Conservation (phyloP, 305 asterid genomes). For the Rubia balearica region DNA sequence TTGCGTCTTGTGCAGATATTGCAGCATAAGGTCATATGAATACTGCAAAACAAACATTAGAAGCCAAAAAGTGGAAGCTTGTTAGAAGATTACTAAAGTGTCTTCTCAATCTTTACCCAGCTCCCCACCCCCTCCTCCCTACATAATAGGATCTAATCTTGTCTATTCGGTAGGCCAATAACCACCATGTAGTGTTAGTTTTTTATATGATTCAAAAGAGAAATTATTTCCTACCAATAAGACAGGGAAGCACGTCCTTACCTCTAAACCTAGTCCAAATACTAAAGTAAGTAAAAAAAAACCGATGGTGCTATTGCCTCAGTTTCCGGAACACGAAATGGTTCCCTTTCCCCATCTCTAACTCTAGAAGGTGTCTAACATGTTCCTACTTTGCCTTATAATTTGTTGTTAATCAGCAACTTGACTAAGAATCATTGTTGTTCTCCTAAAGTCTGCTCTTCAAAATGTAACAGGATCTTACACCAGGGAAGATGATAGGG, state of each 20-base stretch:
- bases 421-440: neutral
- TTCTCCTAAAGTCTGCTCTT: neutral
- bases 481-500: neutral
- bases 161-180: neutral
- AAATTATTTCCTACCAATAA: neutral
- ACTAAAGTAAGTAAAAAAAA: neutral
- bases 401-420: neutral
- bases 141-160: no score
- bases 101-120: no score
- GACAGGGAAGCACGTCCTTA: neutral
- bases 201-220: neutral
- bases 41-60: constrained; percentile 32
- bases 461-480: neutral
- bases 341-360: neutral
- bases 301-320: neutral
- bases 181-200: neutral
- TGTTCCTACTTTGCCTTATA: neutral
- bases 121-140: no score
- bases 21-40: constrained; percentile 78
- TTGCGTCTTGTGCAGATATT: constrained; percentile 79
- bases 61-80: neutral
- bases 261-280: neutral
- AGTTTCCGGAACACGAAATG: neutral
- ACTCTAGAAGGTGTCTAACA: neutral
- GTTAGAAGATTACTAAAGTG: no score